Evolutionary conservation across 1,284 basidiomycete species (phyloP), one percentile per base, ranked within the genome.

Genomic region (Moesziomyces parantarcticus): DNA sequence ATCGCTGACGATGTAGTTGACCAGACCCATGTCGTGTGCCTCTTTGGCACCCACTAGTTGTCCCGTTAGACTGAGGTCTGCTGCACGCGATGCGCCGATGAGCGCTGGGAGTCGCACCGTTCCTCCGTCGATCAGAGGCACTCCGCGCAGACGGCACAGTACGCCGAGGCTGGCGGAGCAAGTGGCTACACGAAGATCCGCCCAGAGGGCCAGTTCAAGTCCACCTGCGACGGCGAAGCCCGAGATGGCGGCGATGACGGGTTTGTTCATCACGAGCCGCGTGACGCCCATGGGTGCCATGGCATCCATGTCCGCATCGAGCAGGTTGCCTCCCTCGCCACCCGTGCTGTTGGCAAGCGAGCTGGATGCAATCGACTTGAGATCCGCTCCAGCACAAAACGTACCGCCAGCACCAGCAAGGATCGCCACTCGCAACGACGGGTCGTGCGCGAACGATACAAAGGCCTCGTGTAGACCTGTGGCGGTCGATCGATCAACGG

Each of bases 221-320:
- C 70, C 70, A 1, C 70, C 70, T 2, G 70, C 70, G 0, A 73
- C 70, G 0, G 70, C 70, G n/a, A 63, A 73, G 6, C 70, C 70
- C 13, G 59, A 53, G 11, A 73, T 52, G 0, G 70, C 70, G 0
- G 70, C 70, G 7, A 73, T 63, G 10, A 73, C 70, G 6, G 70
- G 70, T 23, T 73, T 73, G 60, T 64, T 68, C 64, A 73, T 63
- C 26, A 36, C 56, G 14, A 73, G 42, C 3, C 70, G 56, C 3
- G 64, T 73, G 14, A 68, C 54, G 4, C 70, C 70, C 70, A 73
- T 73, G 9, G 70, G 70, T 0, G 58, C 70, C 1, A 59, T 22
- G 0, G 70, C 70, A 39, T 68, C 70, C 60, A 73, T 68, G 29
- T 73, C 48, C 9, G 64, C 5, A 25, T 73, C 70, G 8, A 73